Evolutionary conservation across 1,139 yeast genomes (phyloP).

Genomic region (Meyerozyma elateridarum): DNA sequence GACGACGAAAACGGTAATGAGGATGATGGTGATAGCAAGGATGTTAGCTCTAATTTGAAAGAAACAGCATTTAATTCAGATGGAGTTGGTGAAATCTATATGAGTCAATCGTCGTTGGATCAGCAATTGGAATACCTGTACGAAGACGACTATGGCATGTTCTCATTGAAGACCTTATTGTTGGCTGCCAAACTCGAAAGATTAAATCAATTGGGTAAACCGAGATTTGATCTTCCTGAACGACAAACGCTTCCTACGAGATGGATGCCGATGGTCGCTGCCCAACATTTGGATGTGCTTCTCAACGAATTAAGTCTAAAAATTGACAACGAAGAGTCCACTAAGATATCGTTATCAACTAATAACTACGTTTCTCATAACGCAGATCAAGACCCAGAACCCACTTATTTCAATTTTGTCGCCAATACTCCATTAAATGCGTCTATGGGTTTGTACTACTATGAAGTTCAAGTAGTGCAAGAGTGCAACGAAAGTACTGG

Average conservation of each 20-base stretch:
- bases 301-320: background rate
- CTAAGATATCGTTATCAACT: background rate
- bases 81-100: constrained; percentile 22
- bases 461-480: constrained; percentile 14
- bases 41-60: constrained; percentile 4
- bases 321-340: background rate
- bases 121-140: constrained; percentile 12
- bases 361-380: background rate
- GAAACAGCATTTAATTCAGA: constrained; percentile 12
- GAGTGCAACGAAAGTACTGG: constrained; percentile 6
- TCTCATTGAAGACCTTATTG: constrained; percentile 25
- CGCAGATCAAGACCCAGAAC: constrained; percentile 3
- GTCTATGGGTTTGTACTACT: constrained; percentile 13
- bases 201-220: too few species aligned
- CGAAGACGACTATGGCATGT: constrained; percentile 1
- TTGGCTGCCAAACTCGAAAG: constrained; percentile 17
- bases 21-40: constrained; percentile 6
- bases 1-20: constrained; percentile 12
- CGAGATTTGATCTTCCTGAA: too few species aligned
- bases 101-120: constrained; percentile 9
- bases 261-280: constrained; percentile 1
- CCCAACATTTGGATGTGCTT: background rate
- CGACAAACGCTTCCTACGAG: constrained; percentile 1
- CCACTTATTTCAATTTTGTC: constrained; percentile 13
- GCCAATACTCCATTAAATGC: constrained; percentile 10